Base-by-base conservation (phyloP, 352 stramenopile species). In the Phytophthora boehmeriae region DNA sequence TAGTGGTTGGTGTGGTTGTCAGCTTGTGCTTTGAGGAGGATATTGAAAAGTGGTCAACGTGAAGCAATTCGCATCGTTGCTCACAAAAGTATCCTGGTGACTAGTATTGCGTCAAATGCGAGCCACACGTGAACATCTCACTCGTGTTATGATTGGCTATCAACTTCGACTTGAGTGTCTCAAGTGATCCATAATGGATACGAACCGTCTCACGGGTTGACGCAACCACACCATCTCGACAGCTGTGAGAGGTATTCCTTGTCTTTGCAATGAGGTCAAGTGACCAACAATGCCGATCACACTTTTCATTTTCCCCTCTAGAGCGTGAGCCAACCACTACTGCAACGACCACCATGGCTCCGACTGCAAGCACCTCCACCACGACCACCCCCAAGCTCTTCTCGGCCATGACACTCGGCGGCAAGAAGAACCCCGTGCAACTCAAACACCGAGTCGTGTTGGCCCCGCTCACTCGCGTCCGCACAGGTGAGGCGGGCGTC, bases 401-500 rank as follows among this genome's bases (percentile, higher is more conserved):
- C 59, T 70, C 78, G 44, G 55, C 71, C 9, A 28, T 85, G 30
- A 80, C 62, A 19, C 62, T 88, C 14, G 77, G 75, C 14, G 73
- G 73, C 62, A 77, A 73, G 36, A 63, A 66, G 19, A 43, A 76
- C 56, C 61, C 63, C 60, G 70, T 68, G 23, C 41, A 59, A 3
- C 49, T 66, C 23, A 54, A 60, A n/a, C 58, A 66, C 34, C 58
- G 58, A 34, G 34, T 90, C 19, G 76, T 59, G 23, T 68, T 90
- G 70, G 77, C 80, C n/a, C 80, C 80, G 5, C 59, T 89, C 23
- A 90, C 80, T 54, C 71, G 58, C 16, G 54, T 78, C 14, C 68
- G 57, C 22, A 66, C 63, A 28, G 66, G 55, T n/a, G 71, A 68
- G 8, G 63, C 67, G 14, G 69, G 65, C 16, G 50, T 68, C 11